A percentile compares a stretch with the other conserved stretches of the same genome.
These are phyloP conservation scores for Elsinoe batatas DNA, from an alignment of 2,329 filamentous ascomycete species.

Conservation along the genomic window DNA sequence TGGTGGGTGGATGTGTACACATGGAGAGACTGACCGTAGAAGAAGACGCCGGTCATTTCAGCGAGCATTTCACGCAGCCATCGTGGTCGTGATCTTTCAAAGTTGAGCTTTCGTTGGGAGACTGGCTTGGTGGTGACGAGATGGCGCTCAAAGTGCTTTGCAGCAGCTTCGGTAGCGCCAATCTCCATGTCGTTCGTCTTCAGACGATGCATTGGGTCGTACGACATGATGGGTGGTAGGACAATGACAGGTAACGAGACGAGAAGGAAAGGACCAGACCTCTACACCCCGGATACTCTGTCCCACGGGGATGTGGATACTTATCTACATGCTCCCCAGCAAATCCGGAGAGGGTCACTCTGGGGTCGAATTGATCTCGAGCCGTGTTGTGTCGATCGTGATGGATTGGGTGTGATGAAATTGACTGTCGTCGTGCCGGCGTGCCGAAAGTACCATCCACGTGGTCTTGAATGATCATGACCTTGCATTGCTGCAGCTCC, in stretches of 20 bases:
- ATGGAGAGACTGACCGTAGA: slow-evolving; percentile 35
- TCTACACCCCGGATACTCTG: neutral
- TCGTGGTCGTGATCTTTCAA: slow-evolving; percentile 44
- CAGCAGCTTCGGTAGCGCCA: slow-evolving; percentile 44
- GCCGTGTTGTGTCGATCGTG: slow-evolving; percentile 1
- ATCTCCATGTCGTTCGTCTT: slow-evolving; percentile 36
- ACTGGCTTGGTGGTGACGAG: slow-evolving; percentile 43
- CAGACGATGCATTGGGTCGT: slow-evolving; percentile 10
- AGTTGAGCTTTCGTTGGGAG: slow-evolving; percentile 45
- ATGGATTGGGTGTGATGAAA: neutral
- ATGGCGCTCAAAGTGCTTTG: slow-evolving; percentile 41
- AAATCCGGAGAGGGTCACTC: slow-evolving; percentile 1
- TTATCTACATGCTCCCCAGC: neutral
- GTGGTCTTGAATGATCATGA: too few relatives aligned
- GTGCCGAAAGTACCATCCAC: neutral
- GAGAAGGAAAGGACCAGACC: neutral
- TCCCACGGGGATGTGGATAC: slow-evolving; percentile 3
- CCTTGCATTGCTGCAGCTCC: too few relatives aligned
- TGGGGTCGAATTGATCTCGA: slow-evolving; percentile 6
- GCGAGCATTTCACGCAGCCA: slow-evolving; percentile 47
- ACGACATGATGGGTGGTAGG: neutral
- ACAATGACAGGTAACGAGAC: neutral
- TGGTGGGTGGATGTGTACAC: neutral
- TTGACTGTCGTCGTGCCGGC: slow-evolving; percentile 3
- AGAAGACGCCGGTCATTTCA: slow-evolving; percentile 49